A percentile compares a stretch with the other conserved stretches of the same genome.
Conservation (phyloP, 1,284 basidiomycete genomes). For the Gastroboletus turbinatus region DNA sequence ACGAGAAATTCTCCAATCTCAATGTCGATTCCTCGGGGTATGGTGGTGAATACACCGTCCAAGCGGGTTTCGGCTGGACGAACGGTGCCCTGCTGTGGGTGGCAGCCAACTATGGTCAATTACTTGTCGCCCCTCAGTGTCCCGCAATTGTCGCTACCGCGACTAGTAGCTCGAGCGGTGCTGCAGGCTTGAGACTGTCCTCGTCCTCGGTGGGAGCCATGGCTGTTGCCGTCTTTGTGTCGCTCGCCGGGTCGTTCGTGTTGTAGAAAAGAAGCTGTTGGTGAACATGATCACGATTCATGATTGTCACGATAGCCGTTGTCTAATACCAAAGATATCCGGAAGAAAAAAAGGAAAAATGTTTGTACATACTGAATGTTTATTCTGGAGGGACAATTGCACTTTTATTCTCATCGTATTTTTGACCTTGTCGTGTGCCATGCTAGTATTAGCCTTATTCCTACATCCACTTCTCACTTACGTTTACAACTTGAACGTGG, state of each 20-base stretch:
- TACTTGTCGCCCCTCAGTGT: slow-evolving; percentile 66
- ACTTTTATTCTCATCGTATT: too few species aligned
- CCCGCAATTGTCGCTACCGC: slow-evolving; percentile 45
- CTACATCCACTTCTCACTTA: too few species aligned
- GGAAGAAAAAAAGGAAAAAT: too few species aligned
- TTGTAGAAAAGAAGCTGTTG: neutral
- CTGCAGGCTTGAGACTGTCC: neutral
- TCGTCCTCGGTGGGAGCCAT: neutral
- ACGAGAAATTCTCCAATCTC: slow-evolving; percentile 80
- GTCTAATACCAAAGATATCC: too few species aligned
- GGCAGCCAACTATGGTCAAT: slow-evolving; percentile 66
- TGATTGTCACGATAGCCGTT: too few species aligned
- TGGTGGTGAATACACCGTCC: slow-evolving; percentile 86
- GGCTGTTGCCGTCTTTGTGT: neutral
- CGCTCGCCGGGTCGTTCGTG: slow-evolving; percentile 4
- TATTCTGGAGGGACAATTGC: too few species aligned
- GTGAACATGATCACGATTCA: too few species aligned
- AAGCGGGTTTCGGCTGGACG: slow-evolving; percentile 88
- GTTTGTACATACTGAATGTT: too few species aligned
- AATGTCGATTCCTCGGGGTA: slow-evolving; percentile 83
- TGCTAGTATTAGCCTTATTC: too few species aligned
- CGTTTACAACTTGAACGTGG: neutral
- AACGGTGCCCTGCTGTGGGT: slow-evolving; percentile 83
- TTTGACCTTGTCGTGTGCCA: too few species aligned
- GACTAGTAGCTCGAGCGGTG: slow-evolving; percentile 4